A percentile compares a stretch with the other conserved stretches of the same genome.
Evolutionary conservation across 306 rosid species (phyloP).

Genomic region (Dalbergia oliveri): DNA sequence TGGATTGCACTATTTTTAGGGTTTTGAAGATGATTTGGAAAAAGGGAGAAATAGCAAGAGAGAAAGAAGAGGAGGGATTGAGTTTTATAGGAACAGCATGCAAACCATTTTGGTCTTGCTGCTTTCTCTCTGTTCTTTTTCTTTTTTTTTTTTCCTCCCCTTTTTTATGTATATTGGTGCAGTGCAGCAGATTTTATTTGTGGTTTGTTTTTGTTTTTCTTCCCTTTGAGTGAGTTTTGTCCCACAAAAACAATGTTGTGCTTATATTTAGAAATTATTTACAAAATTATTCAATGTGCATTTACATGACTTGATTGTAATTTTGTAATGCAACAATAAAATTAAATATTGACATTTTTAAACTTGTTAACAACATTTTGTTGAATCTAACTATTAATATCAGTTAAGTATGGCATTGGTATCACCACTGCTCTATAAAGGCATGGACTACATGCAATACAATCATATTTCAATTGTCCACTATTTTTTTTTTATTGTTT

Average conservation of each 20-base stretch:
- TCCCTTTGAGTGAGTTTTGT: background rate
- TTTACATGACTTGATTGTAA: no score
- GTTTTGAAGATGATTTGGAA: slow-evolving; percentile 44
- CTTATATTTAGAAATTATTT: no score
- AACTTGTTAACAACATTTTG: no score
- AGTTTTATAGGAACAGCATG: slow-evolving; percentile 44
- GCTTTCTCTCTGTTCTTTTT: background rate
- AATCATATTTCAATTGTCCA: no score
- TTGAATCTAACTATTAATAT: no score
- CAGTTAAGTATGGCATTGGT: no score
- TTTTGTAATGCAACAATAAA: no score
- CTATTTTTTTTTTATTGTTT: no score
- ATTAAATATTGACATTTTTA: no score
- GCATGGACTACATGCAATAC: no score
- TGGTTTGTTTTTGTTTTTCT: background rate
- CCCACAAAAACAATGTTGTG: background rate
- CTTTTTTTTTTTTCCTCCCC: background rate
- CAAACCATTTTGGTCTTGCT: background rate
- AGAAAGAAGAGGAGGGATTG: slow-evolving; percentile 17
- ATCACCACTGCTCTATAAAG: no score
- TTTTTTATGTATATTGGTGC: background rate
- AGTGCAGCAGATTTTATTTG: background rate
- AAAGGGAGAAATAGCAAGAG: background rate
- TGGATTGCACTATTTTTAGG: slow-evolving; percentile 49
- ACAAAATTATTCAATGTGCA: no score